A percentile compares a stretch with the other conserved stretches of the same genome.
phyloP scores from a whole-genome alignment of 2,329 filamentous ascomycete genomes.

The Colletotrichum acutatum region DNA sequence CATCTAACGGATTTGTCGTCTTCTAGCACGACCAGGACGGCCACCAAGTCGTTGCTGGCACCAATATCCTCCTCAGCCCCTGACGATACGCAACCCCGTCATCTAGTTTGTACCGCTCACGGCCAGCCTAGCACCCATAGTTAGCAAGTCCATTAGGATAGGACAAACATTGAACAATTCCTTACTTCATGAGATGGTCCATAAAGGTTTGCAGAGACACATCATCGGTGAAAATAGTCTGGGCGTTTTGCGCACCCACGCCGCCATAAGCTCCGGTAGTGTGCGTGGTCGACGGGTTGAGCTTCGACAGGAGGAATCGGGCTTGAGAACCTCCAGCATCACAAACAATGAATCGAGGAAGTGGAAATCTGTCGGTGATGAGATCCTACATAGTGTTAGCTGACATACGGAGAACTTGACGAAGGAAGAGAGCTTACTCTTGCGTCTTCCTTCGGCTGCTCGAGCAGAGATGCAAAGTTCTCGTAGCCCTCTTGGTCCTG shows the following conservation, averaged over 20 bases:
- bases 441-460: conserved; percentile 96
- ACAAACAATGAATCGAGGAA: conserved; percentile 97
- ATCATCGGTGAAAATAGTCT: conserved; percentile 99
- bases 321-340: conserved; percentile 87
- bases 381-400: conserved; percentile 73
- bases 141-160: conserved; percentile 25
- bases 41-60: neutral
- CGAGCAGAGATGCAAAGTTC: conserved; percentile 88
- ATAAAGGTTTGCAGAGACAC: conserved; percentile 98
- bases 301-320: conserved; percentile 94
- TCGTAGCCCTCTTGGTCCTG: conserved; percentile 99
- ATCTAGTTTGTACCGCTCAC: conserved; percentile 71
- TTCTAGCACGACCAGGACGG: neutral
- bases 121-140: conserved; percentile 57
- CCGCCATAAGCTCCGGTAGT: conserved; percentile 93
- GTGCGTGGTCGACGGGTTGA: conserved; percentile 97
- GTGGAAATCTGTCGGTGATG: conserved; percentile 96
- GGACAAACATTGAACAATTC: neutral
- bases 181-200: conserved; percentile 99
- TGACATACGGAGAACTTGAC: neutral
- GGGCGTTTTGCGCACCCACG: conserved; percentile 84
- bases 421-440: conserved; percentile 68
- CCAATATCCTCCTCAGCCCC: neutral
- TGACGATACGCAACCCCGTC: neutral
- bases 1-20: neutral